A percentile compares a stretch with the other conserved stretches of the same genome.
Conservation (phyloP, 1,284 basidiomycete species). For the Trichosporon asahii region DNA sequence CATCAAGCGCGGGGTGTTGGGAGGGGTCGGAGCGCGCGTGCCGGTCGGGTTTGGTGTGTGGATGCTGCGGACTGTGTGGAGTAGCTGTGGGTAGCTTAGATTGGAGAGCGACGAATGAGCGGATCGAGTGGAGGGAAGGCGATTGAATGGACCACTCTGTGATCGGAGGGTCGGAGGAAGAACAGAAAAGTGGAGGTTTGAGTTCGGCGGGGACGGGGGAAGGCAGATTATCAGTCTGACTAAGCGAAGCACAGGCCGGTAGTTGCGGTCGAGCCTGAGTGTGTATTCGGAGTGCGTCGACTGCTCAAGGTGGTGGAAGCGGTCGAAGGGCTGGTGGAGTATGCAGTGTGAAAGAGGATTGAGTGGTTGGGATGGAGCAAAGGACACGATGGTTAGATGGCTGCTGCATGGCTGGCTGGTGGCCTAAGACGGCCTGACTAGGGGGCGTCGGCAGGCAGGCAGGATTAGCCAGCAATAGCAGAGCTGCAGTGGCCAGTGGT, state of each 20-base stretch:
- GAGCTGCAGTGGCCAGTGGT: too few relatives aligned
- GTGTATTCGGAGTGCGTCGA: not conserved
- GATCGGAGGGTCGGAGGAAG: not conserved
- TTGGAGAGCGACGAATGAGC: not conserved
- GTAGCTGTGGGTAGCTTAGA: not conserved
- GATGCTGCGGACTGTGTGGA: not conserved
- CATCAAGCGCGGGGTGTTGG: not conserved
- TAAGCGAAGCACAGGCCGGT: not conserved
- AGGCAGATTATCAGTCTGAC: not conserved
- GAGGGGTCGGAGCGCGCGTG: not conserved
- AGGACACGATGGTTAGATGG: not conserved
- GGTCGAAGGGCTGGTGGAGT: not conserved
- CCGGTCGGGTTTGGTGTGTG: not conserved
- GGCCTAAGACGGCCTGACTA: too few relatives aligned
- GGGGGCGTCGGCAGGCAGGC: too few relatives aligned
- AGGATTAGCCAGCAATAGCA: too few relatives aligned
- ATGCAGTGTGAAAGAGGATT: not conserved
- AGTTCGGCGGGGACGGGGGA: not conserved
- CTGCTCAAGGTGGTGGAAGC: not conserved
- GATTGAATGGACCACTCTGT: not conserved
- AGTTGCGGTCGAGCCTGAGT: not conserved
- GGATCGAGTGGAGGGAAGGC: not conserved
- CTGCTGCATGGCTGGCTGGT: not conserved
- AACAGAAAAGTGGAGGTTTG: not conserved
- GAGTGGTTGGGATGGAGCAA: not conserved